Base-by-base conservation (phyloP, 73 alveolate genomes). In the Symbiodinium pilosum region DNA sequence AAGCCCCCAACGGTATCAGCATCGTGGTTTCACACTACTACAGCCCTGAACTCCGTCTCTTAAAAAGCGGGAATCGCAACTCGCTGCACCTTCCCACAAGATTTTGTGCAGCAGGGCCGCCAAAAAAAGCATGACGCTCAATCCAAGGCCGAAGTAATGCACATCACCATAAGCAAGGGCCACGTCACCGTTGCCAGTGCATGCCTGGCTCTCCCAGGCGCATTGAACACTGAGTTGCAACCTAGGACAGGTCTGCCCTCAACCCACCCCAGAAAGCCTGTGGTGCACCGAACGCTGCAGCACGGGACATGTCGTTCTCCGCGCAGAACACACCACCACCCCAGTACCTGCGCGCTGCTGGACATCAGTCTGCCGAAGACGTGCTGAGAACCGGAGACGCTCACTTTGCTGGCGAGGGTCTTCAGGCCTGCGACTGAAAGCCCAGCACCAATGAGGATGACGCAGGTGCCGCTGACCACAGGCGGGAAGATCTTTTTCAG, bases 281-380 rank as follows among this genome's bases (percentile, higher is more conserved):
- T 20, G 95, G 95, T 3, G 86, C 51, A 30, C 95, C 95, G 39
- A 88, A 88, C 73, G 71, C 32, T 43, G 95, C 95, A 9, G 95
- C 75, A 20, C 95, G 87, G 43, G 85, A 56, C 93, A 86, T 86
- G 93, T 86, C 86, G 86, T 88, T 56, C 95, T 88, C 95, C 40
- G 95, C 95, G 36, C 95, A 88, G 87, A 88, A 88, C 44, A 88
- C 95, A 12, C 95, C 95, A 30, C 95, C 95, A 8, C 95, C 95
- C 95, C 85, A 64, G 86, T 88, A 88, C 69, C 81, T 64, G 81
- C 12, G 32, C 38, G 30, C 81, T 8, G 41, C 38, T 47, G n/a
- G n/a, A n/a, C n/a, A n/a, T n/a, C n/a, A n/a, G n/a, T n/a, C n/a
- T n/a, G n/a, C n/a, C n/a, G n/a, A n/a, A n/a, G n/a, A n/a, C n/a